Base-by-base conservation (phyloP, 176 grass and related monocot species). In the Typha latifolia region DNA sequence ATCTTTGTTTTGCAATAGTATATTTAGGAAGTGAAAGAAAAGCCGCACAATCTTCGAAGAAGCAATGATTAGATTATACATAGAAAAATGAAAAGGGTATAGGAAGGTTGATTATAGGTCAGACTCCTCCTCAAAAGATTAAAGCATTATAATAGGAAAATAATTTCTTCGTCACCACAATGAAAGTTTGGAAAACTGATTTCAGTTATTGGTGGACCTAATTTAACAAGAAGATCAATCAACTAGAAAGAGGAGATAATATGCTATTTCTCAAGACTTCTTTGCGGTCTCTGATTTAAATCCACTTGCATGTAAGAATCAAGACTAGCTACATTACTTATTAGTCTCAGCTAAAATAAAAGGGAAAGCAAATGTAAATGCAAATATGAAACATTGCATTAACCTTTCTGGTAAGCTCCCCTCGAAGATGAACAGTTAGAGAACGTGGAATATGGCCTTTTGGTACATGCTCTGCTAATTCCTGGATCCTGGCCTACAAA, bases 371-470 rank as follows among this genome's bases (percentile, higher is more conserved):
- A 43, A 3, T 43, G 37, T 24, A 19, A 73, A 50, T 66, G 13
- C 55, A 34, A 70, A 23, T 52, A 64, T 14, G 22, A 29, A 23
- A 64, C 21, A 68, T 26, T 27, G 47, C 66, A 55, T 61, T 64
- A 76, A 99, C 95, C 86, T 99, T 99, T 74, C 95, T 84, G 61
- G 95, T 99, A 67, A 99, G 95, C 64, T 90, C 95, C 49, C 95
- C 95, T 87, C 89, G 80, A 20, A 99, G 82, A 90, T 99, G 95
- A 90, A 83, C 77, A 75, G 95, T 94, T 31, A 90, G 65, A 72
- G 95, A 83, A 77, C 95, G 95, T 62, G 95, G 95, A 74, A 99
- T 99, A 49, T 99, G 95, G 10, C 95, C 95, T 48, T 99, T 99
- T 69, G 95, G 95, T 31, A 99, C 95, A 79, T 99, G 95, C 77